Evolutionary conservation across 441 rosid genomes (phyloP).

Genomic region (Erysimum pusillum): DNA sequence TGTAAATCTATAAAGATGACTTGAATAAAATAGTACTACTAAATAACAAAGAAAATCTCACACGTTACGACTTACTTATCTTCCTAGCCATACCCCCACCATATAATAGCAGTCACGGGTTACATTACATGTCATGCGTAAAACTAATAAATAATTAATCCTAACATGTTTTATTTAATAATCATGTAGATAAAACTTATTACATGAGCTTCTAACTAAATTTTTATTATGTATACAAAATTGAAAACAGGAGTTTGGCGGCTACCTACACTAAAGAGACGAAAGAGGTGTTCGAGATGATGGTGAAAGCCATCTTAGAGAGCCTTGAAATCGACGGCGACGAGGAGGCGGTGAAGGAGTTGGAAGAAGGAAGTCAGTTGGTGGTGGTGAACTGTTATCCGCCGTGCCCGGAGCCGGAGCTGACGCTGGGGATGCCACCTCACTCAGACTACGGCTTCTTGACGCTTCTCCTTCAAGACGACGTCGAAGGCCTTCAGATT

Average conservation of each 20-base stretch:
- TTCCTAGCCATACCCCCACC: conserved; percentile 15
- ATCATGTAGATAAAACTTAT: background rate
- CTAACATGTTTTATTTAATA: background rate
- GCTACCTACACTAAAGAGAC: conserved; percentile 70
- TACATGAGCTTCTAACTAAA: background rate
- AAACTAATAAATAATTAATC: background rate
- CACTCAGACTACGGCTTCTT: conserved; percentile 93
- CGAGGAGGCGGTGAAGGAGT: conserved; percentile 51
- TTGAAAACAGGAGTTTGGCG: conserved; percentile 63
- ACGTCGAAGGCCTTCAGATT: conserved; percentile 80
- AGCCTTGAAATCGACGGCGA: conserved; percentile 54
- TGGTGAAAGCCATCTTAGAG: conserved; percentile 75
- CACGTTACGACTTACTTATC: conserved; percentile 31
- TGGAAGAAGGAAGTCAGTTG: conserved; percentile 77
- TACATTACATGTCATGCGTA: conserved; percentile 10
- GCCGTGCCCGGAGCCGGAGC: conserved; percentile 85
- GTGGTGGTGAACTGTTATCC: conserved; percentile 81
- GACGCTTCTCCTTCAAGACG: conserved; percentile 87
- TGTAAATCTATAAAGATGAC: conserved; percentile 28
- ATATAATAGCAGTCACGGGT: conserved; percentile 40
- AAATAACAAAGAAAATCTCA: conserved; percentile 36
- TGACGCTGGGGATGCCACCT: conserved; percentile 89
- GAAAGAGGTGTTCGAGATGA: conserved; percentile 57
- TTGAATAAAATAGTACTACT: conserved; percentile 8
- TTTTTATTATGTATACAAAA: background rate